Base-by-base conservation (phyloP, 345 rosid species). In the Gossypium rotundifolium region DNA sequence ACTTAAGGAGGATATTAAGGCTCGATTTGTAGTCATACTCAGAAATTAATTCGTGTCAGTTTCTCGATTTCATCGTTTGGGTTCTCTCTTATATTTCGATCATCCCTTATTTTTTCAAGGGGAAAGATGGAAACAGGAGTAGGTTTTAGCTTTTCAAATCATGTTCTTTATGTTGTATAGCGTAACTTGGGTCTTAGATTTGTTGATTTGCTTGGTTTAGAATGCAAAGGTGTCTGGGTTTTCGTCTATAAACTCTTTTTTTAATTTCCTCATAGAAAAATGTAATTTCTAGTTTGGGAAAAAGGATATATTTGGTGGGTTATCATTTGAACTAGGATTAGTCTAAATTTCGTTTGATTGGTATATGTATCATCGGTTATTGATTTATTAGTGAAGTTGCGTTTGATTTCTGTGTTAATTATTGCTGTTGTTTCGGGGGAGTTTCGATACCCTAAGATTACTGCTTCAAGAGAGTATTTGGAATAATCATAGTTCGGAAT, bases 81-180 rank as follows among this genome's bases (percentile, higher is more conserved):
- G 64, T 69, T 77, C 23, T 67, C 46, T 73, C 42, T 59, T 71
- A 17, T 66, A 23, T 71, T 33, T 73, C 79, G 75, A 2, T 77
- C 75, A 79, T 92, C 97, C 84, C 87, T 87, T 93, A 90, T 93
- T 89, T 93, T 93, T 93, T 93, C 97, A 88, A 88, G 81, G 93
- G 97, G 95, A 84, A 27, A 49, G 80, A 63, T 81, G 76, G 85
- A 77, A 79, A 77, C 23, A 44, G 23, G 2, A 14, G 9, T 48
- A 9, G 58, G 14, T 49, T 49, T 11, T 9, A 48, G 58, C 12
- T 16, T 23, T 20, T 12, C n/a, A 12, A 12, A 22, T 23, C 12
- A 76, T 80, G 72, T 78, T 77, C 60, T 59, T 18, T 77, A 68
- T 4, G n/a, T 13, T 48, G 58, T 68, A 49, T 14, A 68, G 72